These are phyloP conservation scores for Medicago ruthenica DNA, from an alignment of 306 rosid species.

Conservation along the genomic window DNA sequence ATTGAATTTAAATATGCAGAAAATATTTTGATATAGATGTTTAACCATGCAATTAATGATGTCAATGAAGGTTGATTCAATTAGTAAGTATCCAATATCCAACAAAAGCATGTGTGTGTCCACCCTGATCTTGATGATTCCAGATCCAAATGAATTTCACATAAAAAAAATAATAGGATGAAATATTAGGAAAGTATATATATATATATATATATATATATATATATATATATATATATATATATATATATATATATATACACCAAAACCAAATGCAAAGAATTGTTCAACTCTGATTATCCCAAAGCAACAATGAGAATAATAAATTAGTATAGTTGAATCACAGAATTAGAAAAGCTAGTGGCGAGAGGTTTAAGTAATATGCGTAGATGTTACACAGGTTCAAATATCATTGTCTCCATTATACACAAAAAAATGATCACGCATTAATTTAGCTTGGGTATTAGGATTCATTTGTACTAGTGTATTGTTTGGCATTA, in stretches of 20 bases:
- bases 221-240: not conserved
- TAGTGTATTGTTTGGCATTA: not conserved
- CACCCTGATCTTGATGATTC: not conserved
- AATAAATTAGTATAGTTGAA: not conserved
- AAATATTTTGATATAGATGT: not conserved
- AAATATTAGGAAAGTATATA: not conserved
- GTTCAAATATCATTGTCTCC: not conserved
- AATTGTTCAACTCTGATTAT: not conserved
- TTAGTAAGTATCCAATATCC: not conserved
- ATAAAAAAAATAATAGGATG: not conserved
- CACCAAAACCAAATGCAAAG: not conserved
- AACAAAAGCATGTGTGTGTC: not conserved
- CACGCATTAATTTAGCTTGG: not conserved
- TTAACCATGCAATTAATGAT: not conserved
- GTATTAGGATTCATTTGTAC: not conserved
- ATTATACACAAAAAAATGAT: not conserved
- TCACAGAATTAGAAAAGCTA: not conserved
- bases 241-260: not conserved
- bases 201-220: not conserved
- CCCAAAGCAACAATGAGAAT: not conserved
- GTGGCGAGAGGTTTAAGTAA: not conserved
- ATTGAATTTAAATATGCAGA: not conserved
- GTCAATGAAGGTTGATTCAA: not conserved
- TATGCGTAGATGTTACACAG: not conserved
- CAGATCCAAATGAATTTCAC: not conserved